Conservation (phyloP, 2,329 filamentous ascomycete genomes). For the Amphichorda felina region DNA sequence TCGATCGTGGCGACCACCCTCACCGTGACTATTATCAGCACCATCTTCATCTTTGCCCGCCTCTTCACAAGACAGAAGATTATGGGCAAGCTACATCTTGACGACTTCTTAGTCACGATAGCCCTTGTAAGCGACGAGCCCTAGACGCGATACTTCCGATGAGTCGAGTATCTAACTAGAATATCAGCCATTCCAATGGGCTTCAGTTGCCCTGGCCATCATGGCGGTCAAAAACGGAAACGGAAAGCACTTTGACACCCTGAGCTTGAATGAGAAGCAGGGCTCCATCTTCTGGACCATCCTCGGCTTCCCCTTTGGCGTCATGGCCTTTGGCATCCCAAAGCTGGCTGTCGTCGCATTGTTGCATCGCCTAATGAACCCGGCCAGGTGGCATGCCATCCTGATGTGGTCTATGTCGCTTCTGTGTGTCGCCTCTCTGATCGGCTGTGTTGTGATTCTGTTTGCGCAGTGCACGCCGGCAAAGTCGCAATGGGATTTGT, state of each 20-base stretch:
- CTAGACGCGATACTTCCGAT: no score
- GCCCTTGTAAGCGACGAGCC: slow-evolving; percentile 1
- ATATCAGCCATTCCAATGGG: slow-evolving; percentile 4
- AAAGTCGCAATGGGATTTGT: slow-evolving; percentile 24
- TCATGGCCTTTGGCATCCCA: slow-evolving; percentile 25
- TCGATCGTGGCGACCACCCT: slow-evolving; percentile 4
- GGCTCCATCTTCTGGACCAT: slow-evolving; percentile 17
- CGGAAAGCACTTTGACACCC: slow-evolving; percentile 5
- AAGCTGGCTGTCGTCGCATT: slow-evolving; percentile 28
- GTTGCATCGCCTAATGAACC: slow-evolving; percentile 24
- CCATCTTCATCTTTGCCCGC: slow-evolving; percentile 5
- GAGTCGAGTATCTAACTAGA: no score
- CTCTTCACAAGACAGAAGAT: slow-evolving; percentile 4
- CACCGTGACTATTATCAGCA: slow-evolving; percentile 4
- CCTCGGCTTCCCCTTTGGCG: slow-evolving; percentile 21
- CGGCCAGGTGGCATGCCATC: slow-evolving; percentile 15
- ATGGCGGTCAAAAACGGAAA: slow-evolving; percentile 3
- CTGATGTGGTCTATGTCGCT: slow-evolving; percentile 23
- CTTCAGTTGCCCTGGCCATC: slow-evolving; percentile 2
- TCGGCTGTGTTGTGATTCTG: slow-evolving; percentile 23
- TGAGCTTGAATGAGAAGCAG: slow-evolving; percentile 2
- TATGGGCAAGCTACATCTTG: slow-evolving; percentile 4
- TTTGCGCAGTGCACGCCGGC: slow-evolving; percentile 29
- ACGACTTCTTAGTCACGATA: slow-evolving; percentile 5
- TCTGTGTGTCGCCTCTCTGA: slow-evolving; percentile 15